phyloP scores from a whole-genome alignment of 2,329 filamentous ascomycete genomes.

The Orbilia ellipsospora region DNA sequence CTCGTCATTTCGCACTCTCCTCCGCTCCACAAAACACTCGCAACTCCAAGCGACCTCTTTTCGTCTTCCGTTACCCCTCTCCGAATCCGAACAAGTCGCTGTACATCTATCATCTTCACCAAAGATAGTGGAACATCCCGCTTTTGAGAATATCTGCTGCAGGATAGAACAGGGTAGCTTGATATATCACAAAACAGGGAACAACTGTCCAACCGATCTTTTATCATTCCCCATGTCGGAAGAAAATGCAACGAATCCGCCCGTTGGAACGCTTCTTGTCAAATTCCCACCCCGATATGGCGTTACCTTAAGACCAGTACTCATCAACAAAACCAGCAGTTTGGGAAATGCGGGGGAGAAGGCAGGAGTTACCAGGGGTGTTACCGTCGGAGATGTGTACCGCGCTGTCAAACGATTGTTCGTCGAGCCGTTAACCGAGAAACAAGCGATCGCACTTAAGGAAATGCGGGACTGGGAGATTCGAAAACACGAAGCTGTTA shows the following conservation, averaged over 20 bases:
- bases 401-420: slow-evolving; percentile 42
- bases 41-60: slow-evolving; percentile 23
- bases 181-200: slow-evolving; percentile 54
- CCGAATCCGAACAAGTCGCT: not conserved
- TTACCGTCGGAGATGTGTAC: slow-evolving; percentile 48
- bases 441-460: slow-evolving; percentile 26
- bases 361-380: not conserved
- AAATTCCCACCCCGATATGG: slow-evolving; percentile 47
- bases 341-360: not conserved
- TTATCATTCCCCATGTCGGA: slow-evolving; percentile 33
- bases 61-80: slow-evolving; percentile 19
- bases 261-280: slow-evolving; percentile 28
- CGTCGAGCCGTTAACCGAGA: slow-evolving; percentile 38
- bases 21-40: slow-evolving; percentile 13
- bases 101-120: not conserved
- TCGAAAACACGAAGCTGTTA: slow-evolving; percentile 43
- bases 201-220: slow-evolving; percentile 39
- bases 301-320: slow-evolving; percentile 31
- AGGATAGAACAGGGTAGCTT: slow-evolving; percentile 49
- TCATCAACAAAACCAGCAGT: slow-evolving; percentile 20
- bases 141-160: slow-evolving; percentile 53
- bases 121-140: slow-evolving; percentile 35
- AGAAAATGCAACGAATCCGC: slow-evolving; percentile 45
- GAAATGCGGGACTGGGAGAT: slow-evolving; percentile 46
- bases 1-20: slow-evolving; percentile 21